Percentiles rank a stretch among this genome's conserved stretches.
These are phyloP conservation scores for Paracoccidioides lutzii DNA, from an alignment of 2,329 filamentous ascomycete species.

Conservation along the genomic window DNA sequence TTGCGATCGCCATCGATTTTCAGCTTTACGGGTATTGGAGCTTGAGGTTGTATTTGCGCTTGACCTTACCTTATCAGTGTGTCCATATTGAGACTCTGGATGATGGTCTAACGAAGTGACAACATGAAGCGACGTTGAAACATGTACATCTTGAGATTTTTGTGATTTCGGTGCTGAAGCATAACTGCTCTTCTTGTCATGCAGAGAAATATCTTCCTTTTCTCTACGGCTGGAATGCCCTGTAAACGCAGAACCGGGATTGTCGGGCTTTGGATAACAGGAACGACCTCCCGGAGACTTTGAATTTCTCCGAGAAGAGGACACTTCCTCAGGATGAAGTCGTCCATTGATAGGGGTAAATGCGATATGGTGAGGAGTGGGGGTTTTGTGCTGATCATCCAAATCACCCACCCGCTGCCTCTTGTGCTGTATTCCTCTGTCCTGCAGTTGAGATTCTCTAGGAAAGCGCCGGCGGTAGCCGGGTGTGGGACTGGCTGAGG, in stretches of 20 bases:
- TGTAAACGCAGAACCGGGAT: background rate
- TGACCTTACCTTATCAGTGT: conserved; percentile 10
- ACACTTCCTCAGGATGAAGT: background rate
- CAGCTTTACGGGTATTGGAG: conserved; percentile 1
- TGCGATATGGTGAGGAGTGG: background rate
- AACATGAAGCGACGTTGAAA: conserved; percentile 13
- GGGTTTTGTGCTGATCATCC: background rate
- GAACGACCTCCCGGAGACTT: background rate
- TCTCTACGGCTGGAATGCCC: background rate
- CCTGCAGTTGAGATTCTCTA: background rate
- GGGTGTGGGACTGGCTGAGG: conserved; percentile 8
- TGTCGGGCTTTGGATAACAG: background rate
- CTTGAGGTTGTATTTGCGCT: conserved; percentile 5
- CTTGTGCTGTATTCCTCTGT: background rate
- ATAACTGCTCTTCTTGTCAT: background rate
- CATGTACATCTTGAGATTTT: conserved; percentile 9
- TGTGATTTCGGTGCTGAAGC: background rate
- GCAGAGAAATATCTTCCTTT: background rate
- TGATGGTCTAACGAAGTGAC: conserved; percentile 27
- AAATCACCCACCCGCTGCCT: background rate
- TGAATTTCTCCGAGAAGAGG: background rate
- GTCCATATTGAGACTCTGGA: conserved; percentile 28
- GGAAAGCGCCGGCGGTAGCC: background rate
- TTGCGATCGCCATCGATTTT: background rate
- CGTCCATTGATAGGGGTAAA: background rate